Evolutionary conservation across 2,329 filamentous ascomycete genomes (phyloP).

Genomic region (Aureobasidium sp.): DNA sequence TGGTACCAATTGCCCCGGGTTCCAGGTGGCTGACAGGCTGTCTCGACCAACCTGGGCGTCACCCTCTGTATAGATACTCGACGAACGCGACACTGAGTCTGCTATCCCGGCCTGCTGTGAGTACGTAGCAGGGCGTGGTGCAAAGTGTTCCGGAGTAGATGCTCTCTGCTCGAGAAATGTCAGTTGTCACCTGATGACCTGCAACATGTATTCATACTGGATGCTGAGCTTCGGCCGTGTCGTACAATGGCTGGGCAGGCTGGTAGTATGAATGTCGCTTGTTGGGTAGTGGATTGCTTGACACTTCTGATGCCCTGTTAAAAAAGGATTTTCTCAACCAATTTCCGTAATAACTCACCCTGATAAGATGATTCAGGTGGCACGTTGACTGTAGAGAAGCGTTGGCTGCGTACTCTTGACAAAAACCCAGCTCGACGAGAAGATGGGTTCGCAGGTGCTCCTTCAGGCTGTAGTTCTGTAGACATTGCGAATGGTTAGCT

Average conservation of each 20-base stretch:
- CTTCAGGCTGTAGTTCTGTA: not conserved
- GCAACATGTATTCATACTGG: constrained; percentile 3
- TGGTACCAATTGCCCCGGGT: constrained; percentile 6
- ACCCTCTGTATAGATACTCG: not conserved
- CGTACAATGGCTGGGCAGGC: constrained; percentile 10
- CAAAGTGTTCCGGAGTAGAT: not conserved
- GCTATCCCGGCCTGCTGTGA: not conserved
- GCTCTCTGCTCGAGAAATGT: not conserved
- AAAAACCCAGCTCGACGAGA: constrained; percentile 8
- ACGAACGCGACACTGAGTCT: not conserved
- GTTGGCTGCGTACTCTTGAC: constrained; percentile 9
- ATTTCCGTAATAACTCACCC: not conserved
- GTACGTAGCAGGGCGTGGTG: not conserved
- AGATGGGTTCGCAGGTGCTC: not conserved
- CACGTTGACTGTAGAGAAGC: constrained; percentile 2
- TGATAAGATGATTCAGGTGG: not conserved
- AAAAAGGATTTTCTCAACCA: not conserved
- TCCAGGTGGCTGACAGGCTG: not conserved
- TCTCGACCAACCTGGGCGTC: not conserved
- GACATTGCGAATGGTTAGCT: not conserved
- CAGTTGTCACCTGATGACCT: not conserved
- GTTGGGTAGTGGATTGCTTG: constrained; percentile 4
- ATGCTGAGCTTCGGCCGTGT: not conserved
- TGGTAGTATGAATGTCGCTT: constrained; percentile 11
- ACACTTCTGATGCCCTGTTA: not conserved